Conservation (phyloP, 2,329 filamentous ascomycete species). For the Triangularia verruculosa region DNA sequence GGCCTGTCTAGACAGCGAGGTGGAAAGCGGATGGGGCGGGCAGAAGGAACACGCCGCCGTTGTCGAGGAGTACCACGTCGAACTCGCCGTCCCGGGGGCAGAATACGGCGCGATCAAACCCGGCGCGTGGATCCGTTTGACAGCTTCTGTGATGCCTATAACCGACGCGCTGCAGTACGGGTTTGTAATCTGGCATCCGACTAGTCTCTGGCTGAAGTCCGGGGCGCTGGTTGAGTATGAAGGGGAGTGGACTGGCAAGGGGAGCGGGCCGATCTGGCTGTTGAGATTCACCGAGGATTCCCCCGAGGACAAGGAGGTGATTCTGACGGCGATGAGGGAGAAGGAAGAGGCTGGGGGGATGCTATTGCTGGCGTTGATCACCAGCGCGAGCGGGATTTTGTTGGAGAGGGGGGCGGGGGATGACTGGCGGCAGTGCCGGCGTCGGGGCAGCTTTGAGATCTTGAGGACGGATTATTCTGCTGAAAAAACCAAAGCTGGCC, state of each 20-base stretch:
- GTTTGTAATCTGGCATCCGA: too few relatives aligned
- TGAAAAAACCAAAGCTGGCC: background rate
- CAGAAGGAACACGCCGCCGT: too few relatives aligned
- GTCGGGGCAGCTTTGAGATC: background rate
- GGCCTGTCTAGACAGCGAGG: constrained; percentile 7
- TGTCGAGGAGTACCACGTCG: background rate
- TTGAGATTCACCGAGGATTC: background rate
- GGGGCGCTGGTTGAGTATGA: background rate
- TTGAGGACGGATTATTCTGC: background rate
- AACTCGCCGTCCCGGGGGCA: background rate
- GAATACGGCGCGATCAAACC: background rate
- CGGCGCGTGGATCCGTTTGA: background rate
- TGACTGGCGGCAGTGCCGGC: background rate
- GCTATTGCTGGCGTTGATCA: background rate
- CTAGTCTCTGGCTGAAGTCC: too few relatives aligned
- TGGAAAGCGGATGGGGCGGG: background rate
- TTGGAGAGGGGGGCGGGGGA: background rate
- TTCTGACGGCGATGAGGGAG: background rate
- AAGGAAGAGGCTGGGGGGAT: background rate
- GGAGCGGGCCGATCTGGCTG: background rate
- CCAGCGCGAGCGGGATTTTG: background rate
- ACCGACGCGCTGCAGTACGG: background rate
- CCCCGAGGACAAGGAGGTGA: background rate
- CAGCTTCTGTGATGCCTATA: background rate
- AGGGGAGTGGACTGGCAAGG: background rate